Percentiles rank a stretch among this genome's conserved stretches.
phyloP scores from a whole-genome alignment of 2,329 filamentous ascomycete species.

The Lizonia empirigonia region DNA sequence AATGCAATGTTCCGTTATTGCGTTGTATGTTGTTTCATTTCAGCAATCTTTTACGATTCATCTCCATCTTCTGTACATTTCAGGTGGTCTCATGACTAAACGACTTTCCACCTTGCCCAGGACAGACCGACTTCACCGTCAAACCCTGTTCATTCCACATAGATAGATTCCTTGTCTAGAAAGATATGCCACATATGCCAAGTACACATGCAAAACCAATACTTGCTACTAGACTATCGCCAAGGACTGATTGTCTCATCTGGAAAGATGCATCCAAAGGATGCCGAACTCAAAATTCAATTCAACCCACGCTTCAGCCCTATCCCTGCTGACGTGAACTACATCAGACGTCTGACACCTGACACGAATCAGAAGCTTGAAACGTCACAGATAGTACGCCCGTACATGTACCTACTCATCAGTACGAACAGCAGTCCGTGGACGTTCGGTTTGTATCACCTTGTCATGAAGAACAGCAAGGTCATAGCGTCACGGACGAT shows the following conservation, averaged over 20 bases:
- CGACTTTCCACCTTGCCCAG: not conserved
- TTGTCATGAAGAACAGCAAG: not conserved
- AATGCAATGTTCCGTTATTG: not conserved
- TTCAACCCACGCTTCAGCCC: not conserved
- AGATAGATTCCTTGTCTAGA: constrained; percentile 8
- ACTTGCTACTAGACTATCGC: not conserved
- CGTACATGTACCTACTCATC: not conserved
- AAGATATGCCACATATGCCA: constrained; percentile 5
- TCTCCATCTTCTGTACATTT: not conserved
- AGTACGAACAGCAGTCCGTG: not conserved
- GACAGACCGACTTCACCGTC: not conserved
- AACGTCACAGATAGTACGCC: constrained; percentile 7
- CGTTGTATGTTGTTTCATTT: constrained; percentile 1
- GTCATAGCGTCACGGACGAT: not conserved
- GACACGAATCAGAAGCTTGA: constrained; percentile 1
- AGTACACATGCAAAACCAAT: not conserved
- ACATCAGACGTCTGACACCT: constrained; percentile 2
- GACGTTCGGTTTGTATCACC: not conserved
- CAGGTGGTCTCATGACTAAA: constrained; percentile 10
- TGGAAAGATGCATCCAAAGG: not conserved
- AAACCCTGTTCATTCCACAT: not conserved
- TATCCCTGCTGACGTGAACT: not conserved
- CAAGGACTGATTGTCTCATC: too few species aligned
- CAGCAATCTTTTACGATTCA: not conserved
- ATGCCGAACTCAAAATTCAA: not conserved